Percentiles rank a stretch among this genome's conserved stretches.
Conservation (phyloP, 2,329 filamentous ascomycete genomes). For the Sporothrix inflata region DNA sequence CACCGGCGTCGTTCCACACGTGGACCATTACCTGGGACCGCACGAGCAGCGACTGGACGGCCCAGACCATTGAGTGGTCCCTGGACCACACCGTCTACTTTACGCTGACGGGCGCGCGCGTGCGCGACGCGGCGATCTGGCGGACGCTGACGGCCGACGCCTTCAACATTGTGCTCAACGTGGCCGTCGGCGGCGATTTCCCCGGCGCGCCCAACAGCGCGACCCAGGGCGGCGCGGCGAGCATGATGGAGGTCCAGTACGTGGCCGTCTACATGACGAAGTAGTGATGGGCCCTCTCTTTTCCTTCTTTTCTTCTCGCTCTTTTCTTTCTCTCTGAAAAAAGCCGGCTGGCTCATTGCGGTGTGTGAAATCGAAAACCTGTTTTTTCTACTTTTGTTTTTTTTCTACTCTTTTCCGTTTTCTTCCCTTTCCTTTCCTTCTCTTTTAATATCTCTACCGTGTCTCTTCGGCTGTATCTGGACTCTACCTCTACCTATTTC, state of each 20-base stretch:
- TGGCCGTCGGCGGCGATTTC: slow-evolving; percentile 56
- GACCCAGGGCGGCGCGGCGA: slow-evolving; percentile 36
- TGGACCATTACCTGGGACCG: slow-evolving; percentile 56
- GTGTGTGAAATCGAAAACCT: not conserved
- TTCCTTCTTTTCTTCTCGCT: slow-evolving; percentile 16
- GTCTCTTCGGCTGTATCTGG: not conserved
- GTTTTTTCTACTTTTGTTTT: not conserved
- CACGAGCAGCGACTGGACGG: slow-evolving; percentile 47
- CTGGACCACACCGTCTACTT: slow-evolving; percentile 50
- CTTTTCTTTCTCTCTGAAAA: not conserved
- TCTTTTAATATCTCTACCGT: not conserved
- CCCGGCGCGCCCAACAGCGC: slow-evolving; percentile 48
- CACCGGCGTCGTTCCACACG: slow-evolving; percentile 49
- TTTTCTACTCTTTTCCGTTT: not conserved
- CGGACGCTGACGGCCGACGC: slow-evolving; percentile 51
- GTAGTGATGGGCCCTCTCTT: not conserved
- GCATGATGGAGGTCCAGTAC: slow-evolving; percentile 40
- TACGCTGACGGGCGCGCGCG: slow-evolving; percentile 48
- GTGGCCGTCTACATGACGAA: slow-evolving; percentile 37
- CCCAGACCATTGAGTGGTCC: slow-evolving; percentile 53
- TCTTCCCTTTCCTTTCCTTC: not conserved
- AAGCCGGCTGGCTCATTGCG: not conserved
- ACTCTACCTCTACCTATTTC: not conserved
- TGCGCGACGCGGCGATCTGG: slow-evolving; percentile 51
- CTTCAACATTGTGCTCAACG: slow-evolving; percentile 55